phyloP scores from a whole-genome alignment of 2,329 filamentous ascomycete species.

The Verticillium klebahnii region DNA sequence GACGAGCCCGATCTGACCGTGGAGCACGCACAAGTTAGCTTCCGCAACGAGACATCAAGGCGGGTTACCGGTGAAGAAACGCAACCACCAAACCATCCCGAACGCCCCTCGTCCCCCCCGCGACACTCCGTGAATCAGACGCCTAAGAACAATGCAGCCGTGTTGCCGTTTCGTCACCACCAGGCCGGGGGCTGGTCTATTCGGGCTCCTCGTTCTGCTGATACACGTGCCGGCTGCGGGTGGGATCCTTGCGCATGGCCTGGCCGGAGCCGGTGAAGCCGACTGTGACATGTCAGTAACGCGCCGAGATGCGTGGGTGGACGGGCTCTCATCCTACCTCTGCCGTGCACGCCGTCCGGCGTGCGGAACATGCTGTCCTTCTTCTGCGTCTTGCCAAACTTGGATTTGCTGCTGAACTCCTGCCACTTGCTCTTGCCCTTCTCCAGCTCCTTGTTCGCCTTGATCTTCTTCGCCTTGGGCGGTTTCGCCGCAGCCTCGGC shows the following conservation, averaged over 20 bases:
- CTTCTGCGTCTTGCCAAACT: constrained; percentile 62
- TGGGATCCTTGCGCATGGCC: constrained; percentile 88
- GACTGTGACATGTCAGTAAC: constrained; percentile 48
- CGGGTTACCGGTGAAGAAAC: constrained; percentile 26
- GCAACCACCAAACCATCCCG: constrained; percentile 14
- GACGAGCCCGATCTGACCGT: not conserved
- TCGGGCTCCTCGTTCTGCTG: constrained; percentile 71
- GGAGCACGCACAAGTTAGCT: constrained; percentile 32
- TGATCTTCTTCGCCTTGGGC: constrained; percentile 81
- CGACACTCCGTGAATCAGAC: constrained; percentile 10
- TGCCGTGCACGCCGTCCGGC: constrained; percentile 76
- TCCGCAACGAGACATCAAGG: constrained; percentile 28
- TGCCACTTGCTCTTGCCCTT: constrained; percentile 92
- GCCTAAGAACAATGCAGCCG: constrained; percentile 8
- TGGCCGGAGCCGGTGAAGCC: constrained; percentile 95
- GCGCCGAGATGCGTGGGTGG: not conserved
- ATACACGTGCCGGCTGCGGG: constrained; percentile 79
- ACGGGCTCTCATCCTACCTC: constrained; percentile 55
- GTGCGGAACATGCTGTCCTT: constrained; percentile 98
- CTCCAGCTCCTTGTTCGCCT: constrained; percentile 86
- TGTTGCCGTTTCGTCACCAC: constrained; percentile 8
- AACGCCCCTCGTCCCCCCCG: not conserved
- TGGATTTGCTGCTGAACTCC: constrained; percentile 78
- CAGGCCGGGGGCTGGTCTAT: constrained; percentile 34
- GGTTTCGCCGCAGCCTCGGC: constrained; percentile 65